These are phyloP conservation scores for Collybiopsis confluens DNA, from an alignment of 768 basidiomycete genomes.

Conservation along the genomic window DNA sequence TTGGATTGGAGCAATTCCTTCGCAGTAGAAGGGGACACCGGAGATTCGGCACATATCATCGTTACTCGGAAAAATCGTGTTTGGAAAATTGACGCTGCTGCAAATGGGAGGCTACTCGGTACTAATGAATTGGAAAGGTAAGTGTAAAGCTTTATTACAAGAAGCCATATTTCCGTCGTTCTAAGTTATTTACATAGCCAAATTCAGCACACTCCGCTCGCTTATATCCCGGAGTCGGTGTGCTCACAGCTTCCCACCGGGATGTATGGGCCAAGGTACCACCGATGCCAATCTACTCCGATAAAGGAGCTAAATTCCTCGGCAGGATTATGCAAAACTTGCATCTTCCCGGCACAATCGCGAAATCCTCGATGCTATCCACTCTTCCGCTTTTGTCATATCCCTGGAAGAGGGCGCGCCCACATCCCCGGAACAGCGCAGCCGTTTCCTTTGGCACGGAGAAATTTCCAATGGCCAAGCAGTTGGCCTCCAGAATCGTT, in stretches of 20 bases:
- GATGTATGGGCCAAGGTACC: slow-evolving; percentile 85
- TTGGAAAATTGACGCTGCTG: slow-evolving; percentile 72
- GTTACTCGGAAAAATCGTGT: slow-evolving; percentile 81
- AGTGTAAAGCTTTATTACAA: slow-evolving; percentile 10
- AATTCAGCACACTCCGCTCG: slow-evolving; percentile 58
- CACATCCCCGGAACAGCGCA: slow-evolving; percentile 48
- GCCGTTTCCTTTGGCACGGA: slow-evolving; percentile 81
- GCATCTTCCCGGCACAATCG: slow-evolving; percentile 58
- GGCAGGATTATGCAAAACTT: slow-evolving; percentile 57
- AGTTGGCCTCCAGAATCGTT: slow-evolving; percentile 67
- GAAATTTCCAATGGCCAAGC: slow-evolving; percentile 43
- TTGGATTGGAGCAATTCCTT: slow-evolving; percentile 78
- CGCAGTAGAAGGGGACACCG: slow-evolving; percentile 50
- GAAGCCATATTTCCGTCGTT: not conserved
- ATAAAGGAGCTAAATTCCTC: not conserved
- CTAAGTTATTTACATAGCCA: slow-evolving; percentile 56
- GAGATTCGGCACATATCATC: slow-evolving; percentile 76
- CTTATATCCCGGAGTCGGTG: slow-evolving; percentile 71
- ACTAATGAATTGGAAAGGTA: slow-evolving; percentile 64
- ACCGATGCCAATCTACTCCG: not conserved
- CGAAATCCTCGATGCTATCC: slow-evolving; percentile 63
- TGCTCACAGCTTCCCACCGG: slow-evolving; percentile 73
- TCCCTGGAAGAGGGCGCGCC: slow-evolving; percentile 68
- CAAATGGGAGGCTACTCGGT: slow-evolving; percentile 54
- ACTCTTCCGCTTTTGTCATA: slow-evolving; percentile 83